Evolutionary conservation across 208 protist genomes (phyloP), one percentile per base, ranked within the genome.

Genomic region (Angomonas deanei): DNA sequence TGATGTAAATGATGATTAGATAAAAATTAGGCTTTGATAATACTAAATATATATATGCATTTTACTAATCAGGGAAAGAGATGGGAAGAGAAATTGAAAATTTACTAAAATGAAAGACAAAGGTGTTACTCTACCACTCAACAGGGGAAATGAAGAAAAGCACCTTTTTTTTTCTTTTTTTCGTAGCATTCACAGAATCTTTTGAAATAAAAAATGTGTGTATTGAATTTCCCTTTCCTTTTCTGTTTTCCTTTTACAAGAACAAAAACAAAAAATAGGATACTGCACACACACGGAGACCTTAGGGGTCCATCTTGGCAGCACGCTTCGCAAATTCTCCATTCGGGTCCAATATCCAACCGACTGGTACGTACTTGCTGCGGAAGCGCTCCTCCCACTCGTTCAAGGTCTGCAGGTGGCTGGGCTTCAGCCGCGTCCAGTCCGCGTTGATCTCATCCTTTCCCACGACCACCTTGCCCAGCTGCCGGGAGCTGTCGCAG

Each of bases 381-480:
- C 82, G 68, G 23, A 96, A 63, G 17, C 72, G 72, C 66, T 86
- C 86, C 68, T 93, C 90, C 90, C 90, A 96, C 57, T 94, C 87
- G 34, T 93, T 75, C n/a, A 96, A 73, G 11, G 70, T 83, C 39
- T 75, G 57, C 46, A 91, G 49, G 61, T 96, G 83, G 2, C 31
- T 46, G 15, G 72, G 66, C 3, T 72, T 73, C 6, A 96, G 86
- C n/a, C 63, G 78, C 10, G 84, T 88, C 88, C 90, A 96, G 62
- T 93, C 82, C 10, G 80, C 79, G 66, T 93, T 93, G 50, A 77
- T 73, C 64, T 96, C 90, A 27, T 88, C 74, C 15, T 75, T 76
- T 30, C 84, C 74, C 1, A 96, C 90, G 13, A 78, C 70, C 55
- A 92, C 76, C 65, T 96, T 96, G 31, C 82, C 90, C 19, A 96